Conservation (phyloP, 148 eudicot species). For the Beta vulgaris region DNA sequence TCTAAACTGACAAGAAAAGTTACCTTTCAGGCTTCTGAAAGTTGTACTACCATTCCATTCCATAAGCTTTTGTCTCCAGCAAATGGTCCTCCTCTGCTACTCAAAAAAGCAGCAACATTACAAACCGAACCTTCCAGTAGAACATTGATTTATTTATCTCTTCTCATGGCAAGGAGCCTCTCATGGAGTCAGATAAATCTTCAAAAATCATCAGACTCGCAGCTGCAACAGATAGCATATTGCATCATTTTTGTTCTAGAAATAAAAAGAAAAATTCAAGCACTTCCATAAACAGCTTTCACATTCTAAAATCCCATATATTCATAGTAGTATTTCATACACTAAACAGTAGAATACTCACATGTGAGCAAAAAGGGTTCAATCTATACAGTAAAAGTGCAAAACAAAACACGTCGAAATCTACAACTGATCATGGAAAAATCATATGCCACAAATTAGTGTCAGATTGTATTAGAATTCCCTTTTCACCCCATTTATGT, state of each 20-base stretch:
- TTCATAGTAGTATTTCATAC: too few species aligned
- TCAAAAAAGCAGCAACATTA: neutral
- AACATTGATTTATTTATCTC: neutral
- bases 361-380: neutral
- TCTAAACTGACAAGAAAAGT: neutral
- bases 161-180: neutral
- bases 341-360: neutral
- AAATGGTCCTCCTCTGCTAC: neutral
- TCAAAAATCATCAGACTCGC: neutral
- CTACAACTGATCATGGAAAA: neutral
- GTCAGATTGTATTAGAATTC: neutral
- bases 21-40: conserved; percentile 54
- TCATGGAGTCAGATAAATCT: neutral
- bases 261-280: neutral
- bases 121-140: conserved; percentile 3
- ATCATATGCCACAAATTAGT: neutral
- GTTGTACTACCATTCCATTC: conserved; percentile 53
- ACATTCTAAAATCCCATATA: neutral
- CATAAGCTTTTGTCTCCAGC: conserved; percentile 35
- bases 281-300: neutral
- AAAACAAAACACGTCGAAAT: neutral
- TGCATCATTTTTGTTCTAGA: neutral
- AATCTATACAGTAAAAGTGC: neutral
- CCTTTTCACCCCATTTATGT: neutral
- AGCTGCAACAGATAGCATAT: neutral